These are phyloP conservation scores for Marasmius tenuissimus DNA, from an alignment of 1,284 basidiomycete genomes.

Conservation along the genomic window DNA sequence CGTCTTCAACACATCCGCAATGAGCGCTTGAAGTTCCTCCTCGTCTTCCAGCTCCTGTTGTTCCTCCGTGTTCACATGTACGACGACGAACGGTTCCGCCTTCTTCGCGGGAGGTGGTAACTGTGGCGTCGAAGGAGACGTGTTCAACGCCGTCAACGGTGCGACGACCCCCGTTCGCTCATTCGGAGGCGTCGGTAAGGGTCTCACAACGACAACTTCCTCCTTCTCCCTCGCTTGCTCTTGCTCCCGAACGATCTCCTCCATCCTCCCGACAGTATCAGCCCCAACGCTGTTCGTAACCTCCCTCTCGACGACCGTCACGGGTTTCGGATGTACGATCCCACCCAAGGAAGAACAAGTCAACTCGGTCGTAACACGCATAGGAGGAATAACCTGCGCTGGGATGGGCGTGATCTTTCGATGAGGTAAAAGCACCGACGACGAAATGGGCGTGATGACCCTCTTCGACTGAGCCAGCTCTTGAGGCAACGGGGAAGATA, in stretches of 20 bases:
- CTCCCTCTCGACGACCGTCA: background rate
- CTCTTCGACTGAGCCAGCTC: background rate
- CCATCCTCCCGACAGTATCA: background rate
- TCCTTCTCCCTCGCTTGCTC: background rate
- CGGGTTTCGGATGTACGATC: slow-evolving; percentile 7
- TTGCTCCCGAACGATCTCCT: background rate
- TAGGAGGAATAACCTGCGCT: background rate
- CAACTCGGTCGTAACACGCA: background rate
- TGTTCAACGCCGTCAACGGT: background rate
- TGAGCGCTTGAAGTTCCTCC: slow-evolving; percentile 26
- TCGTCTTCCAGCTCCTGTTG: slow-evolving; percentile 6
- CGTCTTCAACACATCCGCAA: slow-evolving; percentile 28
- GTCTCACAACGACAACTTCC: background rate
- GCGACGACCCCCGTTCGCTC: background rate
- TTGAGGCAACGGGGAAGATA: background rate
- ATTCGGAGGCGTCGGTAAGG: background rate
- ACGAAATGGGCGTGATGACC: background rate
- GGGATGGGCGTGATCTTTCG: background rate
- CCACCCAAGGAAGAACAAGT: background rate
- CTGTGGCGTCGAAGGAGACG: background rate
- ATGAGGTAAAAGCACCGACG: background rate
- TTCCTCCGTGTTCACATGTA: background rate
- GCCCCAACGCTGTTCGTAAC: background rate
- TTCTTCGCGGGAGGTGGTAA: background rate
- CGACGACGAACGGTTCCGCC: background rate